Evolutionary conservation across 2,329 filamentous ascomycete genomes (phyloP).

Genomic region (Neofusicoccum laricinum): DNA sequence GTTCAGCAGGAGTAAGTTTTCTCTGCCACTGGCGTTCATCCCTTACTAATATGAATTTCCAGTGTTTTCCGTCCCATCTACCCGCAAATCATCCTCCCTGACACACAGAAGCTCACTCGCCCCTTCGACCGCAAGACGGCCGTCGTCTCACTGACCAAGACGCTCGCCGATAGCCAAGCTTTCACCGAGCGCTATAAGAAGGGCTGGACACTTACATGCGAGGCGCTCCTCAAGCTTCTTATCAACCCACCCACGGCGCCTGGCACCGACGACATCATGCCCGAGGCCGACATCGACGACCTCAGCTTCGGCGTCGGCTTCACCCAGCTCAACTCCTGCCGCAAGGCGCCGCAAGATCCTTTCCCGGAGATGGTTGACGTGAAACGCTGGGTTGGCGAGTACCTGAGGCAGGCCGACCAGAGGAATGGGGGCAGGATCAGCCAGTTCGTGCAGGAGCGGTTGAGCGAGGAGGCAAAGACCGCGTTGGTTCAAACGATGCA

Average conservation of each 20-base stretch:
- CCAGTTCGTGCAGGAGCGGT: slow-evolving; percentile 67
- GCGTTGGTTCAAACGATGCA: slow-evolving; percentile 14
- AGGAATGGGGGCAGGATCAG: slow-evolving; percentile 69
- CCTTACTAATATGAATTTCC: slow-evolving; percentile 21
- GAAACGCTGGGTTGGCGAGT: slow-evolving; percentile 77
- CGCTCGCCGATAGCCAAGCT: slow-evolving; percentile 77
- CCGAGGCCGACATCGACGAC: slow-evolving; percentile 90
- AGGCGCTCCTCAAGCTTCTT: slow-evolving; percentile 82
- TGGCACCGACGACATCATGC: slow-evolving; percentile 69
- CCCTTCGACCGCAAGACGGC: slow-evolving; percentile 91
- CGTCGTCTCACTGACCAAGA: slow-evolving; percentile 90
- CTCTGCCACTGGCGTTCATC: neutral
- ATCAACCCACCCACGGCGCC: slow-evolving; percentile 77
- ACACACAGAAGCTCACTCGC: slow-evolving; percentile 82
- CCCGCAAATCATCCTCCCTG: slow-evolving; percentile 78
- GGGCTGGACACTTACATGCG: slow-evolving; percentile 87
- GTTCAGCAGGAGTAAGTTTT: slow-evolving; percentile 64
- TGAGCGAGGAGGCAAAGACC: slow-evolving; percentile 43
- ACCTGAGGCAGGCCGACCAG: slow-evolving; percentile 73
- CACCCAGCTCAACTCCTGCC: slow-evolving; percentile 89
- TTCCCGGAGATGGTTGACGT: slow-evolving; percentile 83
- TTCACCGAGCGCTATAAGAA: slow-evolving; percentile 66
- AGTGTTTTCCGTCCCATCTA: slow-evolving; percentile 84
- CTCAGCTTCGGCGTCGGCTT: slow-evolving; percentile 93
- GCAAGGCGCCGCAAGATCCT: slow-evolving; percentile 69